These are phyloP conservation scores for Metarhizium robertsii DNA, from an alignment of 2,329 filamentous ascomycete genomes.

Conservation along the genomic window DNA sequence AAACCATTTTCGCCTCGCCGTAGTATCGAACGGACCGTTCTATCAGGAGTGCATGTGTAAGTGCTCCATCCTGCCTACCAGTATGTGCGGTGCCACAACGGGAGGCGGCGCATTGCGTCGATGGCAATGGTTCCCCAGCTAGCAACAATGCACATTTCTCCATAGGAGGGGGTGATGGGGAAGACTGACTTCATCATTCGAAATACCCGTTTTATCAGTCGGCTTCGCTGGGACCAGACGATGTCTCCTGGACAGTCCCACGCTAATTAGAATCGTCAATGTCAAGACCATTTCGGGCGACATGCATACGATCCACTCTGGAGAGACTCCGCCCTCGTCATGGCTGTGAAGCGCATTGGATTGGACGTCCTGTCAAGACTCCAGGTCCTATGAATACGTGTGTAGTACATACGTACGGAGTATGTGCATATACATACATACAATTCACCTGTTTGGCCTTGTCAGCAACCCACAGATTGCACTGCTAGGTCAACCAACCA, in stretches of 20 bases:
- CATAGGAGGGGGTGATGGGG: neutral
- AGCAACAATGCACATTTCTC: neutral
- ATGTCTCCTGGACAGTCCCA: neutral
- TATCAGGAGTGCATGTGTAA: neutral
- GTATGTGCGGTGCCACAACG: neutral
- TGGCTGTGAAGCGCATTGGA: neutral
- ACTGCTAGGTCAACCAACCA: constrained; percentile 3
- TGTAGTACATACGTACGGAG: too few relatives aligned
- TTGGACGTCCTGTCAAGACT: too few relatives aligned
- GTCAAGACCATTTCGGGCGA: constrained; percentile 1
- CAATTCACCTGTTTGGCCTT: neutral
- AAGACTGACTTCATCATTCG: neutral
- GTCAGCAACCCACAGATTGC: constrained; percentile 1
- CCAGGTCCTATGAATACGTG: too few relatives aligned
- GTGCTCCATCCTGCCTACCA: neutral
- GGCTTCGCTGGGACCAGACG: neutral
- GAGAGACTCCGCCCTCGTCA: neutral
- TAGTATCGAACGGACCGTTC: neutral
- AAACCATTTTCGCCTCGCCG: neutral
- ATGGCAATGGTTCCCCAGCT: neutral
- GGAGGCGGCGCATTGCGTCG: neutral
- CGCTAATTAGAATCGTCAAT: neutral
- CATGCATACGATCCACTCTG: constrained; percentile 4
- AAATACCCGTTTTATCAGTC: neutral
- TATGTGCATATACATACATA: too few relatives aligned